Base-by-base conservation (phyloP, 176 grass and related monocot genomes). In the Tillandsia leiboldiana region DNA sequence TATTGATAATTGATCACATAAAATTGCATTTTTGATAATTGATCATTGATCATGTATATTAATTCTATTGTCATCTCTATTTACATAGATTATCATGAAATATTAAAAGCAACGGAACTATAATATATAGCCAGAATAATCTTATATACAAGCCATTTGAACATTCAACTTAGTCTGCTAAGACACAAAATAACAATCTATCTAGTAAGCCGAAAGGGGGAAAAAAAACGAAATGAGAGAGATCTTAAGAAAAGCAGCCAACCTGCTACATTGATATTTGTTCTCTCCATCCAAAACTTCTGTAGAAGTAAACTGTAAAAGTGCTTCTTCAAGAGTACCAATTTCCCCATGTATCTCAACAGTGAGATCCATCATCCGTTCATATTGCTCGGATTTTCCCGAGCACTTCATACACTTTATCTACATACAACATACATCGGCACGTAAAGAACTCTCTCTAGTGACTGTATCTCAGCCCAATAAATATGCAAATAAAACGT, bases 281-380 rank as follows among this genome's bases (percentile, higher is more conserved):
- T 97, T 90, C 48, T 87, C 79, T 62, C 93, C 93, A 67, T 92
- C 93, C 75, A 97, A 83, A 82, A 90, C 1, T 80, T 97, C 93
- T 66, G 73, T 50, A 87, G 81, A 87, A 33, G 93, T 97, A 68
- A 97, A 97, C 71, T 83, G 84, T n/a, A 8, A 53, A 66, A 97
- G 88, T 74, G 89, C 93, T 73, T 87, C 81, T 72, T 97, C 86
- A 77, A 97, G 79, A 72, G 86, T 92, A 77, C 12, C 47, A 59
- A 92, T 87, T 72, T 87, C 70, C 15, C 93, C 89, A 83, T 97
- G 80, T 83, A 97, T 87, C 67, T 88, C 88, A 66, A 97, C 83
- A 82, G 79, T 90, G 59, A 97, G 83, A 90, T 97, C 93, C 83
- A 92, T 80, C 74, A 97, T 92, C 28, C 84, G 79, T 77, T 97